Conservation (phyloP, 2,329 filamentous ascomycete genomes). For the Arthrobotrys iridis region DNA sequence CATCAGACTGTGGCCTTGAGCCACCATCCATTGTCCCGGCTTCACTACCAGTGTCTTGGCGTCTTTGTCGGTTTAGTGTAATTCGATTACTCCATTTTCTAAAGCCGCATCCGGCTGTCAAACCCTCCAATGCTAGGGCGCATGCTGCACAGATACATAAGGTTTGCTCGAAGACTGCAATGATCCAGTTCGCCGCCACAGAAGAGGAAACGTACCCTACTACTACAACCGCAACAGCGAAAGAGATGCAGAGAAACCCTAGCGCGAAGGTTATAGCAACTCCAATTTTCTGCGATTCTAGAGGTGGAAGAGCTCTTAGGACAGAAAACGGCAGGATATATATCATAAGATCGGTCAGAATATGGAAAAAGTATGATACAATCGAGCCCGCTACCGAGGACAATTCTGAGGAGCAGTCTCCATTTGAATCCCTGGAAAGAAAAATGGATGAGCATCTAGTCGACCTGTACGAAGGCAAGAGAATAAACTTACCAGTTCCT, state of each 20-base stretch:
- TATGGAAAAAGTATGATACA: slow-evolving; percentile 37
- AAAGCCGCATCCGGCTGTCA: background rate
- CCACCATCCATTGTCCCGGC: slow-evolving; percentile 22
- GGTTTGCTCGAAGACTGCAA: slow-evolving; percentile 35
- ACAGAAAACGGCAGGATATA: slow-evolving; percentile 38
- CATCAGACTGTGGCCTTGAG: slow-evolving; percentile 36
- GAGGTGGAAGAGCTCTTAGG: slow-evolving; percentile 7
- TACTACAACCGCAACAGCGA: slow-evolving; percentile 25
- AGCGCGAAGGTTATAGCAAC: slow-evolving; percentile 27
- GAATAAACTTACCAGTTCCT: slow-evolving; percentile 29
- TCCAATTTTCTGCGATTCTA: slow-evolving; percentile 30
- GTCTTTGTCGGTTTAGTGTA: background rate
- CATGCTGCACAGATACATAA: slow-evolving; percentile 38
- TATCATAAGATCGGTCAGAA: slow-evolving; percentile 35
- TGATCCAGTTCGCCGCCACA: slow-evolving; percentile 9
- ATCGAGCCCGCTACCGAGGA: slow-evolving; percentile 12
- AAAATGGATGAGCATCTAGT: background rate
- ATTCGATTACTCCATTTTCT: slow-evolving; percentile 2
- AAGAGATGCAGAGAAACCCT: slow-evolving; percentile 42
- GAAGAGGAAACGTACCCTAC: slow-evolving; percentile 29
- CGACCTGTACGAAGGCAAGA: background rate
- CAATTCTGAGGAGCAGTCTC: slow-evolving; percentile 25
- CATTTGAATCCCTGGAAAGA: slow-evolving; percentile 19
- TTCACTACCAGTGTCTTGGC: slow-evolving; percentile 27
- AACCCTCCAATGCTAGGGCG: slow-evolving; percentile 16